Conservation (phyloP, 2,329 filamentous ascomycete species). For the Aspergillus chevalieri region DNA sequence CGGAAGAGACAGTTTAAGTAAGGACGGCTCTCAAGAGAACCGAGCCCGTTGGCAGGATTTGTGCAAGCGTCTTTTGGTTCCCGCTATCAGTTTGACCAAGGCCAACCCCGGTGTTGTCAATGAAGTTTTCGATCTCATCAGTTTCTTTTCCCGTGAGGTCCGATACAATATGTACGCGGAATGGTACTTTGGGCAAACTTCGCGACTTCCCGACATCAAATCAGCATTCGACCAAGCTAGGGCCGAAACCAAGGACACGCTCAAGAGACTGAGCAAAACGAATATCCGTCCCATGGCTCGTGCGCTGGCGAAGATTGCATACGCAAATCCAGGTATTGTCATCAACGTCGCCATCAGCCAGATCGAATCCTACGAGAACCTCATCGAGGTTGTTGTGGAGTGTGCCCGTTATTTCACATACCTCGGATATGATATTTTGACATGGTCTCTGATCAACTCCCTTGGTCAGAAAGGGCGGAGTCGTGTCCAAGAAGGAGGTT, state of each 20-base stretch:
- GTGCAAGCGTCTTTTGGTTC: slow-evolving; percentile 75
- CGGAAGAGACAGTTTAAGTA: slow-evolving; percentile 65
- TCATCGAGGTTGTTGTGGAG: slow-evolving; percentile 91
- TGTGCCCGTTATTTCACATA: slow-evolving; percentile 91
- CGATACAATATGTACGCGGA: slow-evolving; percentile 89
- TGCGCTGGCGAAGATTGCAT: slow-evolving; percentile 83
- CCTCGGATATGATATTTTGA: slow-evolving; percentile 85
- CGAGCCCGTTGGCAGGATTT: slow-evolving; percentile 75
- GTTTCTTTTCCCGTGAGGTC: slow-evolving; percentile 66
- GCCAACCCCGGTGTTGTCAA: slow-evolving; percentile 78
- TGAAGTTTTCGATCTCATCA: slow-evolving; percentile 78
- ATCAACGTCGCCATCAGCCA: slow-evolving; percentile 84
- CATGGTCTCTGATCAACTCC: slow-evolving; percentile 80
- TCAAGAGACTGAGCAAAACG: slow-evolving; percentile 84
- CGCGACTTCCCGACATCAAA: slow-evolving; percentile 69
- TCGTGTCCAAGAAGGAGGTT: slow-evolving; percentile 57
- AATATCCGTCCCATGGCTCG: slow-evolving; percentile 83
- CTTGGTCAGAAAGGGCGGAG: slow-evolving; percentile 54
- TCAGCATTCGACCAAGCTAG: slow-evolving; percentile 70
- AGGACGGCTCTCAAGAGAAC: slow-evolving; percentile 67
- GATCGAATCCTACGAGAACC: slow-evolving; percentile 88
- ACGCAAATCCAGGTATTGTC: slow-evolving; percentile 82
- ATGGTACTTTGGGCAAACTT: slow-evolving; percentile 78
- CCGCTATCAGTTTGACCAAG: slow-evolving; percentile 78
- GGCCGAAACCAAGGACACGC: slow-evolving; percentile 72